phyloP scores from a whole-genome alignment of 1,284 basidiomycete species.

The Ganoderma sinense region DNA sequence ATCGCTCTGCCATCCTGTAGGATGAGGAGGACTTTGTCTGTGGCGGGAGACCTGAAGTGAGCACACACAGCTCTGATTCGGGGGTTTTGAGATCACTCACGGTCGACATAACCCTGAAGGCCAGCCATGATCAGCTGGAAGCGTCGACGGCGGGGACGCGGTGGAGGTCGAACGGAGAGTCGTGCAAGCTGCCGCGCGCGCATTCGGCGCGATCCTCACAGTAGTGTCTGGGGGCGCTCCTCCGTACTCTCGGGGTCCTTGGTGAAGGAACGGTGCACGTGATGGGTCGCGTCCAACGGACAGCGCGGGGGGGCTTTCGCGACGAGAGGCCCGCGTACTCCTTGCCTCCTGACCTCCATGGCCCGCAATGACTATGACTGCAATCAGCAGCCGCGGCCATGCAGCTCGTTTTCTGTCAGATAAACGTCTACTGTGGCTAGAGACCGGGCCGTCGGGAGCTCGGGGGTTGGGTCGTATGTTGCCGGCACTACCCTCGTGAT shows the following conservation, averaged over 20 bases:
- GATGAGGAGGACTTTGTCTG: conserved; percentile 85
- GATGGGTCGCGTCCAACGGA: conserved; percentile 13
- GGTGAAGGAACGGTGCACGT: conserved; percentile 9
- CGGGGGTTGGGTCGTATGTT: neutral
- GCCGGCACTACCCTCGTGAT: conserved; percentile 13
- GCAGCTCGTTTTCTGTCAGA: neutral
- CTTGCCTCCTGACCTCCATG: conserved; percentile 21
- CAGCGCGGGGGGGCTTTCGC: too few species aligned
- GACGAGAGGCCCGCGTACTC: conserved; percentile 1
- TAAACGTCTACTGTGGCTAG: neutral
- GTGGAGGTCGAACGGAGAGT: conserved; percentile 6
- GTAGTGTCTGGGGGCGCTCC: conserved; percentile 15
- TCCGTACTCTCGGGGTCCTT: neutral
- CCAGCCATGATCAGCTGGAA: conserved; percentile 65
- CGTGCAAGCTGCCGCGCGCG: neutral
- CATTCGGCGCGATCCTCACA: neutral
- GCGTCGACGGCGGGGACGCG: conserved; percentile 15
- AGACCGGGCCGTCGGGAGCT: neutral
- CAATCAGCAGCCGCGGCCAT: conserved; percentile 1
- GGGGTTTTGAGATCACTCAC: conserved; percentile 46
- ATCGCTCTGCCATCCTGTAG: conserved; percentile 93
- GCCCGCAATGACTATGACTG: neutral
- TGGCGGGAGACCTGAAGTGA: conserved; percentile 5
- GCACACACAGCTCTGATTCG: neutral
- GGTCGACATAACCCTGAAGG: conserved; percentile 87